phyloP scores from a whole-genome alignment of 169 alveolate genomes.

The Cryptosporidium baileyi region DNA sequence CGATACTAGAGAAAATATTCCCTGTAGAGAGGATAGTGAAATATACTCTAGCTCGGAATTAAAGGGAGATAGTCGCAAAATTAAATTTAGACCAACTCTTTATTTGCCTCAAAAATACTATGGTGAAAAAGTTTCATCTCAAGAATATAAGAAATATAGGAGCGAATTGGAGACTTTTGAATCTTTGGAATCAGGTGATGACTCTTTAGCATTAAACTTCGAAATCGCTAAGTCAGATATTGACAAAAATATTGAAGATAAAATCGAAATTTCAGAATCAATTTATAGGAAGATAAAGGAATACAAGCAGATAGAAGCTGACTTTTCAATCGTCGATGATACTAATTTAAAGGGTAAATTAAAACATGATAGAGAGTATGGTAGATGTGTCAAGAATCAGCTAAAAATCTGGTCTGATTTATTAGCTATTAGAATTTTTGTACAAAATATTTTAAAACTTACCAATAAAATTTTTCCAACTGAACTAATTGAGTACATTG shows the following conservation, averaged over 20 bases:
- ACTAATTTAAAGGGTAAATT: background rate
- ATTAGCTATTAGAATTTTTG: constrained; percentile 40
- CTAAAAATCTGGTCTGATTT: constrained; percentile 35
- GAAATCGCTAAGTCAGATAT: too few species aligned
- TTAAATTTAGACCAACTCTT: constrained; percentile 22
- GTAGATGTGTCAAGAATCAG: constrained; percentile 35
- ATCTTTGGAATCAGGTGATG: too few species aligned
- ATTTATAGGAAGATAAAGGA: background rate
- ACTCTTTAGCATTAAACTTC: too few species aligned
- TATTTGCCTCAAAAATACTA: constrained; percentile 21
- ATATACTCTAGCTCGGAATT: constrained; percentile 6
- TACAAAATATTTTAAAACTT: constrained; percentile 4
- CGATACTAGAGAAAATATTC: constrained; percentile 12
- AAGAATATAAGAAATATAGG: constrained; percentile 2
- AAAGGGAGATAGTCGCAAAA: background rate
- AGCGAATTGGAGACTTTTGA: background rate
- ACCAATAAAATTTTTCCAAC: constrained; percentile 32
- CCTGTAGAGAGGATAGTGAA: constrained; percentile 1
- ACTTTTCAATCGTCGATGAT: constrained; percentile 31
- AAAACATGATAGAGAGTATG: background rate
- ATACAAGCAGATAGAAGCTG: constrained; percentile 1
- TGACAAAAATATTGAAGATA: background rate
- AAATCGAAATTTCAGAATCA: background rate
- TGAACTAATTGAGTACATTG: background rate
- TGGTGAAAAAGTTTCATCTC: constrained; percentile 10